Base-by-base conservation (phyloP, 805 yeast genomes). In the Zygoascus tannicola region DNA sequence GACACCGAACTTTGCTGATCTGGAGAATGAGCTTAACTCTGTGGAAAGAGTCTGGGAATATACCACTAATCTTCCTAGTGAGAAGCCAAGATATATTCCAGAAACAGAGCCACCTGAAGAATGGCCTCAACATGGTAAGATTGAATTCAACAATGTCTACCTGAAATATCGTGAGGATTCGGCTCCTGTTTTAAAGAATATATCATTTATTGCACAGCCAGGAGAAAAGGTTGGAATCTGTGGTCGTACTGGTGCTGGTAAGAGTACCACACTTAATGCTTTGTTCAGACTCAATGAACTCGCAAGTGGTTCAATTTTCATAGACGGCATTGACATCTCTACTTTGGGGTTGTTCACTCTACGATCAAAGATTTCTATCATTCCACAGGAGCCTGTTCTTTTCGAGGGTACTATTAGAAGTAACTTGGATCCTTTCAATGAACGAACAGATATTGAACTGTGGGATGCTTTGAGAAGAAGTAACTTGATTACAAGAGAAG, bases 201-300 rank as follows among this genome's bases (percentile, higher is more conserved):
- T 83, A 42, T 58, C 62, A 32, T 64, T 81, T 35, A 59, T 60
- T 3, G 67, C 82, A 34, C 58, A 66, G 8, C 71, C 79, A 0
- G 65, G 71, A n/a, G 85, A 84, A 58, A 84, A 81, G 56, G 73
- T 85, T 52, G 95, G 95, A 35, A 80, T 85, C 44, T 82, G 92
- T 67, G 95, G 95, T 34, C 73, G 95, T 59, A 85, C 95, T 0
- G 95, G 95, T 53, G 94, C 94, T 3, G 95, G 95, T 38, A 84
- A 84, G 58, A 75, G 84, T 10, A 77, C 88, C 1, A 76, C 84
- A 44, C 77, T 81, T 76, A 69, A 76, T 21, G 82, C 86, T 0
- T 63, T 84, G 43, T 84, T 80, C 64, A 70, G 94, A 51, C 64
- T 84, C 23, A 66, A 73, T 37, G 94, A 85, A 56, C 62, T 80